phyloP scores from a whole-genome alignment of 352 stramenopile genomes.

The Peronospora belbahrii region DNA sequence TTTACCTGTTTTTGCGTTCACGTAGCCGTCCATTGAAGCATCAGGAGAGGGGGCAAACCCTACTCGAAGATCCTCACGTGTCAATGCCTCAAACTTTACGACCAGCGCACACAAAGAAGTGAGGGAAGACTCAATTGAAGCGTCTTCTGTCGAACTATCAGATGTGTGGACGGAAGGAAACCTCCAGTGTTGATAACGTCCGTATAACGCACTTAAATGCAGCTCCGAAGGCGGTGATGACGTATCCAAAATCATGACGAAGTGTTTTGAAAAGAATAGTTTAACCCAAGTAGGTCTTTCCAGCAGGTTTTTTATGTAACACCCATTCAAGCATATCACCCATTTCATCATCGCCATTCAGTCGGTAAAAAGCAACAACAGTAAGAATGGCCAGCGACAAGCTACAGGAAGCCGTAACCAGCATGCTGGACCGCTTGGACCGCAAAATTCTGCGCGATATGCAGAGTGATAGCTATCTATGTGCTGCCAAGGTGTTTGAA shows the following conservation, averaged over 20 bases:
- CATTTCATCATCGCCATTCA: too few species aligned
- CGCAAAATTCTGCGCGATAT: slow-evolving; percentile 62
- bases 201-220: slow-evolving; percentile 42
- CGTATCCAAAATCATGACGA: slow-evolving; percentile 16
- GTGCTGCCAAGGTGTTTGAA: slow-evolving; percentile 84
- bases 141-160: slow-evolving; percentile 1
- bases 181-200: slow-evolving; percentile 47
- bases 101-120: slow-evolving; percentile 31
- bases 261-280: not conserved
- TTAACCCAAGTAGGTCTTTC: not conserved
- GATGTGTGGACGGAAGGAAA: not conserved
- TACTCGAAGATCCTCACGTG: slow-evolving; percentile 60
- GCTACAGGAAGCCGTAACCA: slow-evolving; percentile 74
- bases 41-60: slow-evolving; percentile 39
- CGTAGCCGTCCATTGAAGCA: slow-evolving; percentile 4
- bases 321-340: too few species aligned
- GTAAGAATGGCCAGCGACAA: slow-evolving; percentile 70
- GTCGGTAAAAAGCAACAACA: too few species aligned
- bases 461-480: slow-evolving; percentile 78
- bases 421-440: slow-evolving; percentile 82
- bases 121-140: slow-evolving; percentile 4
- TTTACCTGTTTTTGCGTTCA: slow-evolving; percentile 2
- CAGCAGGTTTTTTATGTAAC: too few species aligned
- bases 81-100: slow-evolving; percentile 59
- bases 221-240: slow-evolving; percentile 30